These are phyloP conservation scores for Cryptosporidium baileyi DNA, from an alignment of 169 alveolate genomes.

Conservation along the genomic window DNA sequence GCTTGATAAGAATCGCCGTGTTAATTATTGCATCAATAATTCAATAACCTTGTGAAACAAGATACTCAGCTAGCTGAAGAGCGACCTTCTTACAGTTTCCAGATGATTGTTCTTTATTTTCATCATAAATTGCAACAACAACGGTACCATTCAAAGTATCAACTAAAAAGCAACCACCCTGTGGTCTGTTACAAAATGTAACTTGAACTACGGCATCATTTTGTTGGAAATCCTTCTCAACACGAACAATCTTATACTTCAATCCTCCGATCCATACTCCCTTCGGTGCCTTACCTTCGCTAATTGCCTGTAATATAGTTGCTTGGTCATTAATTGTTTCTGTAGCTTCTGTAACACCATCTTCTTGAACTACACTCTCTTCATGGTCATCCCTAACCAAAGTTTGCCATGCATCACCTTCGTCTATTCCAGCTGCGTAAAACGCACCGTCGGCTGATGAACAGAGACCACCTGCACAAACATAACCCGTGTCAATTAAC, in stretches of 20 bases:
- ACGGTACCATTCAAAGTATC: conserved; percentile 72
- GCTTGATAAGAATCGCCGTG: no score
- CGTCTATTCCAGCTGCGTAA: conserved; percentile 72
- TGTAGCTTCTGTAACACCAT: conserved; percentile 68
- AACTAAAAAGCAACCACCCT: conserved; percentile 75
- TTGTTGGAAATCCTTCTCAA: conserved; percentile 60
- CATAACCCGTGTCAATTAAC: conserved; percentile 74
- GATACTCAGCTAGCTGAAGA: conserved; percentile 73
- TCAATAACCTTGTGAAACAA: conserved; percentile 72
- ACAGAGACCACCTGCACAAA: conserved; percentile 74
- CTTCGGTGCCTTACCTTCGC: conserved; percentile 74
- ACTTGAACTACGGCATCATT: conserved; percentile 29
- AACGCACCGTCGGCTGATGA: conserved; percentile 71
- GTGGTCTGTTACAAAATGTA: conserved; percentile 30
- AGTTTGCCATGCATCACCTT: conserved; percentile 72
- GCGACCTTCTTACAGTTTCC: conserved; percentile 74
- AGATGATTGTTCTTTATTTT: conserved; percentile 71
- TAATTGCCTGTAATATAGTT: conserved; percentile 71
- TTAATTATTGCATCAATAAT: not conserved
- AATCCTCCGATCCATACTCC: conserved; percentile 78
- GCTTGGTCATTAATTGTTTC: conserved; percentile 71
- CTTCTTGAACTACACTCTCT: conserved; percentile 70
- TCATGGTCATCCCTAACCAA: conserved; percentile 73
- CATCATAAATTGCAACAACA: conserved; percentile 75
- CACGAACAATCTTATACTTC: conserved; percentile 70